These are phyloP conservation scores for Clitoria ternatea DNA, from an alignment of 306 rosid genomes.

Conservation along the genomic window DNA sequence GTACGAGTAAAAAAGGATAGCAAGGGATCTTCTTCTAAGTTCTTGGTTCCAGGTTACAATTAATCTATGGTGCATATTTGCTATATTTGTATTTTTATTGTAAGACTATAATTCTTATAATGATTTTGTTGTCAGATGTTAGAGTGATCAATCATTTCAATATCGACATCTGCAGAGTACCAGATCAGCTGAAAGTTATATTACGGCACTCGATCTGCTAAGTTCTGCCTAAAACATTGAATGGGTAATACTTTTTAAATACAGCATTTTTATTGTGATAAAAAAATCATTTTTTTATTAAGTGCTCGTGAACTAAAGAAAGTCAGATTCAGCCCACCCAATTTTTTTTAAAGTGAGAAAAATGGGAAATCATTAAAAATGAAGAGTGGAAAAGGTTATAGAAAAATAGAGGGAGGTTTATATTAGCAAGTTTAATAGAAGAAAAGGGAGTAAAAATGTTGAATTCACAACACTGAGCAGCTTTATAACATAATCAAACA, in stretches of 20 bases:
- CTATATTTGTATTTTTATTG: neutral
- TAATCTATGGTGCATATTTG: neutral
- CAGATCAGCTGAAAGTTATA: neutral
- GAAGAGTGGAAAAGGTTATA: neutral
- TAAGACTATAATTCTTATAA: neutral
- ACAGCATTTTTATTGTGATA: neutral
- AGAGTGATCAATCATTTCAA: slow-evolving; percentile 11
- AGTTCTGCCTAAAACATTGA: neutral
- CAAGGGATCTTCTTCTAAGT: neutral
- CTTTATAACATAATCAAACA: neutral
- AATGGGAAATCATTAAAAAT: neutral
- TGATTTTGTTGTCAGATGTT: slow-evolving; percentile 8
- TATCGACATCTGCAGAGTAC: neutral
- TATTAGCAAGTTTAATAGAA: neutral
- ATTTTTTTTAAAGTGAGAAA: neutral
- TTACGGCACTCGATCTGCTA: neutral
- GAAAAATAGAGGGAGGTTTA: neutral
- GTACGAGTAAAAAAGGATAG: neutral
- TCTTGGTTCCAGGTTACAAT: slow-evolving; percentile 12
- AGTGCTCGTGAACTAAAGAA: neutral
- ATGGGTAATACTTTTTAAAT: neutral
- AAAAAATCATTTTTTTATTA: neutral
- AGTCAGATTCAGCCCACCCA: neutral
- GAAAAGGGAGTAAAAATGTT: neutral
- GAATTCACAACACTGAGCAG: neutral